Evolutionary conservation across 2,329 filamentous ascomycete genomes (phyloP), one percentile per base, ranked within the genome.

Genomic region (Fusarium sp.): DNA sequence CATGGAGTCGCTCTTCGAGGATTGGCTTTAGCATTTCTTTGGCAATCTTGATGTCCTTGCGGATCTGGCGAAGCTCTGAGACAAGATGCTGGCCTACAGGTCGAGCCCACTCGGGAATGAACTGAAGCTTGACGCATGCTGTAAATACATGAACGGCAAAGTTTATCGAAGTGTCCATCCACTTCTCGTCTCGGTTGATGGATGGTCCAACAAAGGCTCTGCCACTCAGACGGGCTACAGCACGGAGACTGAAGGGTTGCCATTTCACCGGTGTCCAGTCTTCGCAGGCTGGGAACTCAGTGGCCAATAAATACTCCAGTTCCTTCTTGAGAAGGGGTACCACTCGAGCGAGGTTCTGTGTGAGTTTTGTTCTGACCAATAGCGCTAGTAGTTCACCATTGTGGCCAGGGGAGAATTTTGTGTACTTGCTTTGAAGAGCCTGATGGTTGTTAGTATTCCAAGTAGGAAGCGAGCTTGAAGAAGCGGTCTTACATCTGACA

Each of bases 221-320:
- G 3, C 88, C 87, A 32, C 87, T 89, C 28, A 90, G 75, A 5
- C 88, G 85, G 12, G 88, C 85, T 17, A 91, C 82, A 8, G 86
- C 83, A 28, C 86, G 82, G 5, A 90, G 82, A 48, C 87, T 81
- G 64, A 89, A 86, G 0, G 85, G 84, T 42, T 88, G 87, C 73
- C 89, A 84, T 72, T 84, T 85, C 57, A 89, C 84, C 0, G 87
- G 77, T 3, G 85, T 89, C 89, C 89, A 90, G 68, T 89, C 88
- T 62, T 85, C 79, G 71, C 86, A 88, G 22, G 81, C 78, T 10
- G 86, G 85, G 45, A 88, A 87, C 75, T 88, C 86, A 4, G 83
- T 83, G 17, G 81, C 82, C 11, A 86, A 69, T 32, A 87, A 82
- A 67, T 83, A 79, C 66, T 87, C 84, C 26, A 88, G 79, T 74